Evolutionary conservation across 2,329 filamentous ascomycete species (phyloP), one percentile per base, ranked within the genome.

Genomic region (Neoscytalidium dimidiatum): DNA sequence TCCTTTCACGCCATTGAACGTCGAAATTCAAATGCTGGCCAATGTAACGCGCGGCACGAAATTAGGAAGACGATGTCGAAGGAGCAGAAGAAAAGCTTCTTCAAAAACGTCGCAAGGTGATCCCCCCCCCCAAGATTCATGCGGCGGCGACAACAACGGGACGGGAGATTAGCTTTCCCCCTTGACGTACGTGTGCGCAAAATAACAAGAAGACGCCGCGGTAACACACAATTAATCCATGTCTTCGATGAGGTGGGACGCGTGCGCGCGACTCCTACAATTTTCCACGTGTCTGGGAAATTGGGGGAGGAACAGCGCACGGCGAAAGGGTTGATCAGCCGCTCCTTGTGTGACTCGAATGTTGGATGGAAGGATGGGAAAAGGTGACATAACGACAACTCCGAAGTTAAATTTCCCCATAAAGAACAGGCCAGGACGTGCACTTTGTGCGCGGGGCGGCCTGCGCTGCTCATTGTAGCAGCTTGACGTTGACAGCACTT

Each of bases 271-370:
- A 35, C 33, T 41, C 33, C 52, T 44, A 58, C 53, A 58, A 58
- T 58, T 31, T 58, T 58, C 53, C 53, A 58, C 53, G 53, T 58
- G 53, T 14, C 17, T 44, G 53, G 53, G 31, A 58, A 58, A 41
- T 44, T 28, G 13, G 14, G 33, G 48, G 26, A 28, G 26, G 46
- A 31, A n/a, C n/a, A n/a, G n/a, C n/a, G 35, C 35, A 17, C 19
- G 21, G 38, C 19, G 44, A n/a, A 48, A 26, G 44, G 13, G 48
- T 51, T 17, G 48, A 51, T 51, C 26, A 51, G 48, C 48, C 26
- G 48, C 48, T 31, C 48, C 26, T n/a, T 19, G 53, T 44, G 33
- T 21, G 43, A 57, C 52, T 26, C 5, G 3, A 11, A 13, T 14
- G 19, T 11, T 17, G 21, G 14, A 41, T 11, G 38, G 38, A 14